These are phyloP conservation scores for Russula lepida DNA, from an alignment of 768 basidiomycete species.

Conservation along the genomic window DNA sequence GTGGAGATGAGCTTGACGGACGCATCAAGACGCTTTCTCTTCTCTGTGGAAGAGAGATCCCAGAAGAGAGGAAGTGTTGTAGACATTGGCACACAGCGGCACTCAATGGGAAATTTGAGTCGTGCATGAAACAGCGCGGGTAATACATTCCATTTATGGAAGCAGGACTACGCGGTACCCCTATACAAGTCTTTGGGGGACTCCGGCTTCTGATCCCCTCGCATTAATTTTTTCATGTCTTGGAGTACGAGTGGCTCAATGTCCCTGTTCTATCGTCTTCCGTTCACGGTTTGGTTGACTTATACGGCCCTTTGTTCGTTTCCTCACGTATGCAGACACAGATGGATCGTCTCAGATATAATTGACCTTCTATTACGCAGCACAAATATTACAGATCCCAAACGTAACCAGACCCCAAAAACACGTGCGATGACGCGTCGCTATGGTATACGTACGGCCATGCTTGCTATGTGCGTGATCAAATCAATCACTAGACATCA, in stretches of 20 bases:
- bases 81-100: conserved; percentile 41
- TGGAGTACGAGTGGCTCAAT: too few species aligned
- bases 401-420: too few species aligned
- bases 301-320: not conserved
- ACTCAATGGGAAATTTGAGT: too few species aligned
- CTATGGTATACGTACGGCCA: conserved; percentile 70
- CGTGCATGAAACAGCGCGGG: not conserved
- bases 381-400: conserved; percentile 62
- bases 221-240: too few species aligned
- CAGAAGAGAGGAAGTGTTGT: conserved; percentile 92
- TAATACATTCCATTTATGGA: not conserved
- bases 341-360: conserved; percentile 54
- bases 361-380: conserved; percentile 3
- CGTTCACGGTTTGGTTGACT: too few species aligned
- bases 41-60: conserved; percentile 77
- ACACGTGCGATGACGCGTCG: not conserved
- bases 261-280: too few species aligned
- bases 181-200: too few species aligned
- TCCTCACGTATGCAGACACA: conserved; percentile 55
- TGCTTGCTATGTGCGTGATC: conserved; percentile 87
- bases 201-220: too few species aligned
- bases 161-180: too few species aligned
- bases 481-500: conserved; percentile 58
- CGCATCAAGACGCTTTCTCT: conserved; percentile 73
- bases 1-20: conserved; percentile 76